Evolutionary conservation across 202 grass and related monocot species (phyloP).

Genomic region (Setaria italica): DNA sequence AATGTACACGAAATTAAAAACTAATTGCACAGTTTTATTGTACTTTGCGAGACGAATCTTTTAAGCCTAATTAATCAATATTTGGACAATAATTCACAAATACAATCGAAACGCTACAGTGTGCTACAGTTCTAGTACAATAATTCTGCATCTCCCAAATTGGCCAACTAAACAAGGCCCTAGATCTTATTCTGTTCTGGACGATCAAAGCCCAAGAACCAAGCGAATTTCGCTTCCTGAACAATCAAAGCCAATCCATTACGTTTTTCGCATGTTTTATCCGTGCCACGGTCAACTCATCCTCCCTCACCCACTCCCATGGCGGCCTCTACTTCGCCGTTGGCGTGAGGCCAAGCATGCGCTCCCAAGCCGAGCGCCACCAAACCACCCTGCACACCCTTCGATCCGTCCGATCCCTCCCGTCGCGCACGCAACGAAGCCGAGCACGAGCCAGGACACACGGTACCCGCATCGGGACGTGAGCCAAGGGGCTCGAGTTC

Average conservation of each 20-base stretch:
- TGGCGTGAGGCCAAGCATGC: constrained; percentile 38
- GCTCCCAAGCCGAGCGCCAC: constrained; percentile 53
- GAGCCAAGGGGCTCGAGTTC: constrained; percentile 68
- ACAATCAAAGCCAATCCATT: neutral
- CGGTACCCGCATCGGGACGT: constrained; percentile 47
- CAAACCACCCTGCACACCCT: constrained; percentile 45
- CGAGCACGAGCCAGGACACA: constrained; percentile 43
- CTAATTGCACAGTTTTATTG: no score
- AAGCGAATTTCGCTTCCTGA: neutral
- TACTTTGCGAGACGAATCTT: no score
- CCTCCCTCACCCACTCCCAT: neutral
- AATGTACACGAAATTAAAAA: no score
- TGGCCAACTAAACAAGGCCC: no score
- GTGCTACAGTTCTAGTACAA: no score
- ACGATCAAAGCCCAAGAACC: neutral
- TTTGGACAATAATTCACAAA: no score
- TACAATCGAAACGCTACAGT: no score
- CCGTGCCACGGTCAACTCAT: constrained; percentile 2
- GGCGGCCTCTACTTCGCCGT: neutral
- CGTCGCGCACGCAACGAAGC: constrained; percentile 18
- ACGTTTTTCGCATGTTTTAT: neutral
- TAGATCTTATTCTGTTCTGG: neutral
- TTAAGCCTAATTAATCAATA: no score
- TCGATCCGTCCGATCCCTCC: neutral
- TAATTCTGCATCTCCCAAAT: no score